Conservation (phyloP, 2,329 filamentous ascomycete species). For the Penicillium sp. region DNA sequence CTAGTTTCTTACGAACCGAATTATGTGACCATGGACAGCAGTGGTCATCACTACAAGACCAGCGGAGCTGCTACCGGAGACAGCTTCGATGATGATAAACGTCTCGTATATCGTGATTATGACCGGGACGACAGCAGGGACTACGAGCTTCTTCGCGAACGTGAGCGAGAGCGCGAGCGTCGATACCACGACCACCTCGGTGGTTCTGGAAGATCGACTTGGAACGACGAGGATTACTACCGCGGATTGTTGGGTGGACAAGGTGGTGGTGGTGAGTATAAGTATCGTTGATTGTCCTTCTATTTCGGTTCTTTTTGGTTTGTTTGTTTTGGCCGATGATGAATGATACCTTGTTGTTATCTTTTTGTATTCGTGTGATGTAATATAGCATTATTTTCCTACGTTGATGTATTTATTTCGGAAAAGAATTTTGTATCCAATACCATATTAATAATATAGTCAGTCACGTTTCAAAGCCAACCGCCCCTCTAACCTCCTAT, state of each 20-base stretch:
- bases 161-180: slow-evolving; percentile 28
- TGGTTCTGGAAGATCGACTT: slow-evolving; percentile 24
- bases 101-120: slow-evolving; percentile 26
- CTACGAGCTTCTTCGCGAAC: slow-evolving; percentile 25
- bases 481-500: slow-evolving; percentile 17
- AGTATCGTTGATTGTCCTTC: slow-evolving; percentile 10
- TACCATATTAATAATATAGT: neutral
- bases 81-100: slow-evolving; percentile 17
- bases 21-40: slow-evolving; percentile 18
- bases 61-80: slow-evolving; percentile 22
- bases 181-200: slow-evolving; percentile 24
- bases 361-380: neutral
- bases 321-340: neutral
- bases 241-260: slow-evolving; percentile 30
- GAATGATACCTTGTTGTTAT: slow-evolving; percentile 9
- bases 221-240: slow-evolving; percentile 38
- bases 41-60: slow-evolving; percentile 24
- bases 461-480: neutral
- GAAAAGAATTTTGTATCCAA: neutral
- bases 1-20: slow-evolving; percentile 20
- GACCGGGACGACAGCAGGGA: slow-evolving; percentile 23
- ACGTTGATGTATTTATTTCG: neutral
- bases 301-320: neutral
- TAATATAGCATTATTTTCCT: neutral
- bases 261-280: slow-evolving; percentile 21